Base-by-base conservation (phyloP, 768 basidiomycete species). In the Arthromyces matolae region DNA sequence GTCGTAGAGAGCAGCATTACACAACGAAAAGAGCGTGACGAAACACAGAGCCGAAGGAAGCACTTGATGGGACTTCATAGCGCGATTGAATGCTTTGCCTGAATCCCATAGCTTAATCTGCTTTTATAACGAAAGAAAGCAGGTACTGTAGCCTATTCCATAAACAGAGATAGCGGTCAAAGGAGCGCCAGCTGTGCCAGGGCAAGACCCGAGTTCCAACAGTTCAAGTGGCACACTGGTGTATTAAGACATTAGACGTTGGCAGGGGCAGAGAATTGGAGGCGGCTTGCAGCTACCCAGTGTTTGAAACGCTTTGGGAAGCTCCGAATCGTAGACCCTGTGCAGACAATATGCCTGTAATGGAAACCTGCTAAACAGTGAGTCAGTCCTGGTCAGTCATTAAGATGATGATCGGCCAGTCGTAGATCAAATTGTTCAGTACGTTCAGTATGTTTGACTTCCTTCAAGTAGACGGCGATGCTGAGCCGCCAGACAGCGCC, bases 1-100 rank as follows among this genome's bases (percentile, higher is more conserved):
- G 16, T 58, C 45, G 42, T 52, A 46, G 23, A 59, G 35, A 8
- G 49, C 42, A 13, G 49, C 43, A 36, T 45, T 24, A 13, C 36
- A 41, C 9, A 28, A 35, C 7, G 20, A 46, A 23, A 31, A 29
- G 32, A 51, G 35, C 20, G 45, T 20, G 13, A 45, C 23, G n/a
- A 40, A 41, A 44, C 19, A 32, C 13, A 31, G 13, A 12, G 32
- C n/a, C 32, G 23, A 51, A 5, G 44, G 24, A 38, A 35, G 28
- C 14, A 45, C 31, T 16, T 39, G 36, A 25, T 27, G 39, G 37
- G 36, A 24, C 9, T 35, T 35, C 50, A 51, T 51, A 22, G 22
- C 16, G 23, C 25, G 23, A 12, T 34, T 12, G 23, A 22, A 22
- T 40, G 23, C 0, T n/a, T 33, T 13, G 33, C 19, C 3, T 36